Evolutionary conservation across 495 filamentous ascomycete genomes (phyloP).

Genomic region (Penicillium paxilli): DNA sequence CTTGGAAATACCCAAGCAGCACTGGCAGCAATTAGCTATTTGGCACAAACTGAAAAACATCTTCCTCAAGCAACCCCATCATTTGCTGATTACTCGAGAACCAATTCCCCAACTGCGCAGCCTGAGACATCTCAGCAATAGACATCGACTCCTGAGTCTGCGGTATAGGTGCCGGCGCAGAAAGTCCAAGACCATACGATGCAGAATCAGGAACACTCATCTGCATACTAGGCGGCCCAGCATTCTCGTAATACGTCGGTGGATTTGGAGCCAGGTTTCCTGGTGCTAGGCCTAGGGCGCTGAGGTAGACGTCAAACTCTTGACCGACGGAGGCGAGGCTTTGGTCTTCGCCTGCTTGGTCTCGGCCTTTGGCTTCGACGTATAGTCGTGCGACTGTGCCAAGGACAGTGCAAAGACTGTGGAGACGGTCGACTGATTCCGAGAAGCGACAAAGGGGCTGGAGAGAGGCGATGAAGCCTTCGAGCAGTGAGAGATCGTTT

Average conservation of each 20-base stretch:
- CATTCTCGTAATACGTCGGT: constrained; percentile 9
- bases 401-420: constrained; percentile 61
- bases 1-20: too few species aligned
- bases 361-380: constrained; percentile 56
- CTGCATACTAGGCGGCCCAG: constrained; percentile 9
- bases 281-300: constrained; percentile 62
- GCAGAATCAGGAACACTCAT: constrained; percentile 6
- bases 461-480: constrained; percentile 59
- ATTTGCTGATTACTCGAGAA: constrained; percentile 67
- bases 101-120: constrained; percentile 61
- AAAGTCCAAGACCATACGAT: constrained; percentile 13
- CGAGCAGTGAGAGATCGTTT: constrained; percentile 52
- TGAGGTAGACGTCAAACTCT: constrained; percentile 66
- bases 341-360: constrained; percentile 39
- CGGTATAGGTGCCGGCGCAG: constrained; percentile 5
- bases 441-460: constrained; percentile 50
- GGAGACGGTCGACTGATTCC: constrained; percentile 57
- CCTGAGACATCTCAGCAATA: constrained; percentile 29
- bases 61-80: constrained; percentile 62
- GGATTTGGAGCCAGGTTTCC: constrained; percentile 7
- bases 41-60: constrained; percentile 53
- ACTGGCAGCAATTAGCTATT: constrained; percentile 23
- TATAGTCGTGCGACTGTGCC: constrained; percentile 62
- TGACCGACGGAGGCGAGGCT: constrained; percentile 51
- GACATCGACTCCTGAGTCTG: constrained; percentile 14